phyloP scores from a whole-genome alignment of 2,329 filamentous ascomycete genomes.

The Fusarium sambucinum region DNA sequence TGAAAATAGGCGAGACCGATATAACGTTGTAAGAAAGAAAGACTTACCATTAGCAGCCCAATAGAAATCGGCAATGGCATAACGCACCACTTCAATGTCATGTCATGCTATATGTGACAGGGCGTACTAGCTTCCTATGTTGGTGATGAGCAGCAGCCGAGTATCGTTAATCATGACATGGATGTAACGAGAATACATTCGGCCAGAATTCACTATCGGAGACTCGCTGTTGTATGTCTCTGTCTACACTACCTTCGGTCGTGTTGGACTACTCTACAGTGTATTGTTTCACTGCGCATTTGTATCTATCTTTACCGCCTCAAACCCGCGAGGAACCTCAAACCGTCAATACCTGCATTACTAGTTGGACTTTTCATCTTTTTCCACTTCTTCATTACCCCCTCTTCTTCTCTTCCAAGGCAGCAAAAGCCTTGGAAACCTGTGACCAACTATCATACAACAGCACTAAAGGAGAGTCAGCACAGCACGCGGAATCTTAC shows the following conservation, averaged over 20 bases:
- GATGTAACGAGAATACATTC: neutral
- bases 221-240: neutral
- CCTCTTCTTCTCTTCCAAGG: conserved; percentile 43
- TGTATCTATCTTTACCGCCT: neutral
- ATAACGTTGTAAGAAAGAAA: neutral
- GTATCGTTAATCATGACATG: neutral
- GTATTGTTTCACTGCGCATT: neutral
- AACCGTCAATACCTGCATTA: neutral
- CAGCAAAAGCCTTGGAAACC: conserved; percentile 46
- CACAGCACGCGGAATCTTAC: conserved; percentile 18
- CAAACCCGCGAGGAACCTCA: conserved; percentile 5
- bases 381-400: conserved; percentile 21
- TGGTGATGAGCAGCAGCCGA: neutral
- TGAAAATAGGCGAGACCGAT: conserved; percentile 4
- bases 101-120: neutral
- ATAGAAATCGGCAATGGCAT: neutral
- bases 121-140: conserved; percentile 7
- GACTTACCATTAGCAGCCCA: neutral
- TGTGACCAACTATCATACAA: conserved; percentile 51
- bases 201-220: neutral
- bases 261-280: neutral
- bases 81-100: neutral
- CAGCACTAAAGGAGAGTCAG: conserved; percentile 46
- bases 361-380: neutral
- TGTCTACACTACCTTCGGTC: neutral